A percentile compares a stretch with the other conserved stretches of the same genome.
These are phyloP conservation scores for Jaltomata sinuosa DNA, from an alignment of 257 asterid species.

Conservation along the genomic window DNA sequence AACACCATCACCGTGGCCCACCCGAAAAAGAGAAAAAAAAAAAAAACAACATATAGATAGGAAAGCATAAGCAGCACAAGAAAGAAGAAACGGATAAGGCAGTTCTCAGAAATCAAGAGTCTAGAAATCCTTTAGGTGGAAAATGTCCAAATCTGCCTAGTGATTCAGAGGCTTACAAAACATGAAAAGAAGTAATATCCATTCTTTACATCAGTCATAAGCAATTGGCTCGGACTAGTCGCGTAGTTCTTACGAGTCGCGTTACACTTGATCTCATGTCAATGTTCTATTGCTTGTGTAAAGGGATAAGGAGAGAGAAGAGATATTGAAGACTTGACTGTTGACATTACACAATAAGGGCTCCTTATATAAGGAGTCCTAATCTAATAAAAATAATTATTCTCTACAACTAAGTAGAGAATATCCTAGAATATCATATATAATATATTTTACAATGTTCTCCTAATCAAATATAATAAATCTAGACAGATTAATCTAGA, in stretches of 20 bases:
- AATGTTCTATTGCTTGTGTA: not conserved
- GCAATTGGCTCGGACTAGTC: no score
- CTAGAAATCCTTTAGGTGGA: not conserved
- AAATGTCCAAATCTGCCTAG: not conserved
- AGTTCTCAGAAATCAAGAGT: not conserved
- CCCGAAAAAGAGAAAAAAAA: not conserved
- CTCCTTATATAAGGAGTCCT: not conserved
- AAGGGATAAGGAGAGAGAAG: not conserved
- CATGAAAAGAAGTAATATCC: not conserved
- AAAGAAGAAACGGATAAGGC: not conserved
- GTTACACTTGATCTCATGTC: not conserved
- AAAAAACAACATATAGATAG: not conserved
- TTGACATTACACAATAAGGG: not conserved
- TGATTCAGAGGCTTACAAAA: not conserved
- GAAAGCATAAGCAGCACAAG: not conserved
- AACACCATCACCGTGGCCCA: not conserved
- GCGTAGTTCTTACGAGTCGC: not conserved
- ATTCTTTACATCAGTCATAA: not conserved
- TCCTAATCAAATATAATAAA: not conserved
- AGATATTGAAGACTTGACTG: not conserved
- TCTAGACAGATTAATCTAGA: not conserved
- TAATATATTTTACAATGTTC: not conserved
- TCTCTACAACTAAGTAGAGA: no score
- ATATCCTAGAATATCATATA: no score
- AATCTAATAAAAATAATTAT: not conserved